Percentiles rank a stretch among this genome's conserved stretches.
phyloP scores from a whole-genome alignment of 179 eudicot genomes.

The Amaranthus tricolor region DNA sequence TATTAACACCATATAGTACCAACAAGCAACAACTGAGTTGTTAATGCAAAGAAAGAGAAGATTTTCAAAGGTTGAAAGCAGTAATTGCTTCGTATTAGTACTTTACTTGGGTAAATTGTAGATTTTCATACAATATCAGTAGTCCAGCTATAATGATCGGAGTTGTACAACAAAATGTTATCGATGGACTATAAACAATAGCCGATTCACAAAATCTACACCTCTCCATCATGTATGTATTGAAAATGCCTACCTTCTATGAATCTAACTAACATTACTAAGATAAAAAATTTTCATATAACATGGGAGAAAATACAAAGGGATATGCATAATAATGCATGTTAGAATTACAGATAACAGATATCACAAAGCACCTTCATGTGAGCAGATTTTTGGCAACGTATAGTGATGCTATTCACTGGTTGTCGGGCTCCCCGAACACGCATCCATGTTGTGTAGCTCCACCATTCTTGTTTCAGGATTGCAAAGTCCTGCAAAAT shows the following conservation, averaged over 20 bases:
- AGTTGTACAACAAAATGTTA: not conserved
- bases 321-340: not conserved
- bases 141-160: not conserved
- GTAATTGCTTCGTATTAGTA: not conserved
- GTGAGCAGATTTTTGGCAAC: not conserved
- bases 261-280: not conserved
- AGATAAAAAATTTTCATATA: not conserved
- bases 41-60: too few relatives aligned
- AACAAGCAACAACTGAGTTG: too few relatives aligned
- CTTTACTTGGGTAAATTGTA: not conserved
- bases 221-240: constrained; percentile 15
- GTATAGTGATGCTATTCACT: constrained; percentile 30
- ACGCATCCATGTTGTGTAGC: constrained; percentile 63
- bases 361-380: not conserved
- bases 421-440: constrained; percentile 57
- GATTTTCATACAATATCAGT: not conserved
- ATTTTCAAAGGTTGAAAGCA: not conserved
- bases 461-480: constrained; percentile 82
- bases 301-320: not conserved
- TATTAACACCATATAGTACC: too few relatives aligned
- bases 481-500: constrained; percentile 66
- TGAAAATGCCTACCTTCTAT: not conserved
- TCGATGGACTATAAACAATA: not conserved
- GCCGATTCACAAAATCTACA: constrained; percentile 19
- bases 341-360: not conserved